A percentile compares a stretch with the other conserved stretches of the same genome.
Conservation (phyloP, 2,329 filamentous ascomycete genomes). For the Coniochaeta ligniaria region DNA sequence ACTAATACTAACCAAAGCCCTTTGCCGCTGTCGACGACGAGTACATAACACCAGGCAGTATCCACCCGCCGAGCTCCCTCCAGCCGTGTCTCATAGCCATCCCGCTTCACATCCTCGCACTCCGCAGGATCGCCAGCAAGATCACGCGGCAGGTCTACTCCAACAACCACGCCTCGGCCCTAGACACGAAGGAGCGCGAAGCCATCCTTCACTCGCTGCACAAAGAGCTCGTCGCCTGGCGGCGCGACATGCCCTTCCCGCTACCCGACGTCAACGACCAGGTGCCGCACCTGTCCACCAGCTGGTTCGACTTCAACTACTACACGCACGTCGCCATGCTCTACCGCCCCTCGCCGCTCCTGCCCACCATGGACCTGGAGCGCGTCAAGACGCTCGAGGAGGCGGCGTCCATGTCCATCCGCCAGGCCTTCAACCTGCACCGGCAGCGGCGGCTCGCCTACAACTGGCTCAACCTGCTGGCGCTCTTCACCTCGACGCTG, state of each 20-base stretch:
- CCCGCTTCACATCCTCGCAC: constrained; percentile 31
- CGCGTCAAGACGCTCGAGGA: constrained; percentile 28
- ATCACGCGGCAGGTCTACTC: constrained; percentile 31
- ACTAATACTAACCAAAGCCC: constrained; percentile 16
- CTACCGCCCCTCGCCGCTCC: constrained; percentile 35
- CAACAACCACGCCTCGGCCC: constrained; percentile 7
- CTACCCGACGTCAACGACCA: constrained; percentile 27
- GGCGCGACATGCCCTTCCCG: constrained; percentile 35
- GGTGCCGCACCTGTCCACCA: constrained; percentile 34
- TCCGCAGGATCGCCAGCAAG: constrained; percentile 32
- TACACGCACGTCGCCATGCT: constrained; percentile 36
- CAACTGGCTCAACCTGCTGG: constrained; percentile 33
- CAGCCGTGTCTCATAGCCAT: constrained; percentile 29
- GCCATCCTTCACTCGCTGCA: constrained; percentile 26
- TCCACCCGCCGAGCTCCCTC: constrained; percentile 14
- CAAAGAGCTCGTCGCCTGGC: constrained; percentile 34
- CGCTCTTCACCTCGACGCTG: constrained; percentile 32
- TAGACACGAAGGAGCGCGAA: constrained; percentile 19
- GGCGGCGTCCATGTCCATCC: constrained; percentile 33
- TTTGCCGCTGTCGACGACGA: constrained; percentile 29
- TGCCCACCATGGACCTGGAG: constrained; percentile 24
- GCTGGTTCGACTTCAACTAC: constrained; percentile 41
- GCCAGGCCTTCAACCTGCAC: constrained; percentile 29
- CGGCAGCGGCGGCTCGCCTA: constrained; percentile 31
- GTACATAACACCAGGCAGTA: constrained; percentile 17